phyloP scores from a whole-genome alignment of 2,329 filamentous ascomycete species.

The Xylariaceae sp. region DNA sequence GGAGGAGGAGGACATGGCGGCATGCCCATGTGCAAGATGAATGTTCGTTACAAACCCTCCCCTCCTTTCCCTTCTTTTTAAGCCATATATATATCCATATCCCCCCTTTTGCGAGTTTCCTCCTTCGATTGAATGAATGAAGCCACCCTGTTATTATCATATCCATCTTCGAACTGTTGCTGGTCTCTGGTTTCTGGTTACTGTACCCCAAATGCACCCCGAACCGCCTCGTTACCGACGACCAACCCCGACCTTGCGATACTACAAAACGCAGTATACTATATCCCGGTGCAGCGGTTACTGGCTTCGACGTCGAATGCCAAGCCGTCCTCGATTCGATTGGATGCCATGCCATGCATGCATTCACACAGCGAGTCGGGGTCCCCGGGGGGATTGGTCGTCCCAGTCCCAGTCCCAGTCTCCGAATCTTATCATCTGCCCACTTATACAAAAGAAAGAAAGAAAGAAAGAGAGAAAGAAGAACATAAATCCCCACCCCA shows the following conservation, averaged over 20 bases:
- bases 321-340: background rate
- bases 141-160: too few species aligned
- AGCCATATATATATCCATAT: background rate
- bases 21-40: slow-evolving; percentile 74
- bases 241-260: background rate
- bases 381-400: background rate
- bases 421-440: background rate
- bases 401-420: background rate
- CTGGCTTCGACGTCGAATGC: background rate
- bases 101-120: too few species aligned
- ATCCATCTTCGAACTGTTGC: too few species aligned
- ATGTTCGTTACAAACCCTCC: slow-evolving; percentile 50
- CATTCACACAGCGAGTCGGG: background rate
- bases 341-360: background rate
- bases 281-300: background rate
- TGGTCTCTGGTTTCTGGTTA: too few species aligned
- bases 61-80: background rate
- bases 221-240: background rate
- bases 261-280: too few species aligned
- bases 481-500: background rate
- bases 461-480: too few species aligned
- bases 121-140: too few species aligned
- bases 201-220: background rate
- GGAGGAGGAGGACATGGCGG: slow-evolving; percentile 39
- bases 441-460: background rate